Evolutionary conservation across 2,329 filamentous ascomycete species (phyloP).

Genomic region (Nemania abortiva): DNA sequence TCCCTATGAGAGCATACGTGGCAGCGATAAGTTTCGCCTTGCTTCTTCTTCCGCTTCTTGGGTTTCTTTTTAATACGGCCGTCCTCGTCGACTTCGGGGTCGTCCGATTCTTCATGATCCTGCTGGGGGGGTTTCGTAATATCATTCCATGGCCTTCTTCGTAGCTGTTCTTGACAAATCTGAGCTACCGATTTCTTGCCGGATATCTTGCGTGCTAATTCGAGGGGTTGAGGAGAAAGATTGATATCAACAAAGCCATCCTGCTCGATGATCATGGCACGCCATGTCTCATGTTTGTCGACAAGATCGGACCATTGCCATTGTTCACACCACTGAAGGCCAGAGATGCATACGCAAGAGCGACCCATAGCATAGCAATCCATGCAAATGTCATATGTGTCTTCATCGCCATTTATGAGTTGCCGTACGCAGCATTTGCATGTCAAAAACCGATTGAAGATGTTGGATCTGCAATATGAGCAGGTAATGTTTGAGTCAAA

Average conservation of each 20-base stretch:
- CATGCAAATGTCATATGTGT: constrained; percentile 97
- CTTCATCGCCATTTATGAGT: constrained; percentile 75
- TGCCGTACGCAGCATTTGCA: constrained; percentile 84
- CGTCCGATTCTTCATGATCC: constrained; percentile 48
- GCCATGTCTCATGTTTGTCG: constrained; percentile 85
- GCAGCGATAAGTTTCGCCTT: constrained; percentile 71
- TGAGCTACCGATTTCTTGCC: constrained; percentile 87
- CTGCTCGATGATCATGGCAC: constrained; percentile 79
- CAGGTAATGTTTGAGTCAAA: constrained; percentile 95
- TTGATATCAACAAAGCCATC: constrained; percentile 75
- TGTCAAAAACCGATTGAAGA: constrained; percentile 96
- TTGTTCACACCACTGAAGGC: constrained; percentile 91
- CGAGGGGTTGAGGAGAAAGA: constrained; percentile 76
- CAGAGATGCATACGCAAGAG: constrained; percentile 89
- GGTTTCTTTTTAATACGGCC: constrained; percentile 73
- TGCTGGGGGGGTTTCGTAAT: constrained; percentile 71
- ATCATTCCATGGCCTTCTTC: constrained; percentile 83
- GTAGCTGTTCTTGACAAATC: constrained; percentile 92
- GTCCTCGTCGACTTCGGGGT: constrained; percentile 73
- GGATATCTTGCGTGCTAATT: constrained; percentile 74
- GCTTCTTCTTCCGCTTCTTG: constrained; percentile 68
- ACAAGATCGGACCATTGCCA: constrained; percentile 86
- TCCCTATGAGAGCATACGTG: constrained; percentile 88
- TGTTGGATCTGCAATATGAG: constrained; percentile 94
- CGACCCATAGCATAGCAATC: constrained; percentile 98